Percentiles rank a stretch among this genome's conserved stretches.
Evolutionary conservation across 805 yeast species (phyloP).

Genomic region (Isabelozyma pseudorhagii): DNA sequence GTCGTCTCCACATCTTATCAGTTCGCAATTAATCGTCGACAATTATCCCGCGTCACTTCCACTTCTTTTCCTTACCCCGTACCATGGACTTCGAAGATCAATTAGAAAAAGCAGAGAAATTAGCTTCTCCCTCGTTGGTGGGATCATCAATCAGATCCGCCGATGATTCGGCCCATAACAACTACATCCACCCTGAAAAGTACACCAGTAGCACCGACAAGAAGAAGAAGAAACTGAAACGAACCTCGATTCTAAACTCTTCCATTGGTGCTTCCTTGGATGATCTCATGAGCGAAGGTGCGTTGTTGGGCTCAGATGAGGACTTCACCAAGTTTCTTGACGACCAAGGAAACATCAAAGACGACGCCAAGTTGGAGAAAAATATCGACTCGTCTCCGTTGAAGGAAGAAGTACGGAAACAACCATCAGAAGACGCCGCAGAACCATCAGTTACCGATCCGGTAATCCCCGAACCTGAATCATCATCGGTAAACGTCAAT

Average conservation of each 20-base stretch:
- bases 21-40: neutral
- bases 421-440: neutral
- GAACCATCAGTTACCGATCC: neutral
- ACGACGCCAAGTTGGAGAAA: slow-evolving; percentile 34
- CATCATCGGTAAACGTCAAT: neutral
- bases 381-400: neutral
- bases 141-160: slow-evolving; percentile 51
- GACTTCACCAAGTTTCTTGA: slow-evolving; percentile 53
- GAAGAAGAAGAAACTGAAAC: slow-evolving; percentile 9
- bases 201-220: slow-evolving; percentile 21
- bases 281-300: slow-evolving; percentile 47
- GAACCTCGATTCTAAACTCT: slow-evolving; percentile 11
- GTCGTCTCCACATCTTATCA: neutral
- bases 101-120: slow-evolving; percentile 49
- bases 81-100: slow-evolving; percentile 52
- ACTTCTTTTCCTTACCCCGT: neutral
- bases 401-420: neutral
- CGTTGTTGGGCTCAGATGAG: slow-evolving; percentile 48
- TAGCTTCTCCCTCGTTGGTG: slow-evolving; percentile 48
- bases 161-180: slow-evolving; percentile 43
- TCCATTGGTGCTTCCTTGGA: slow-evolving; percentile 53
- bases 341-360: slow-evolving; percentile 50
- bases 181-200: slow-evolving; percentile 45
- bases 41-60: neutral
- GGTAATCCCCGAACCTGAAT: neutral